These are phyloP conservation scores for Dactylellina cionopaga DNA, from an alignment of 2,329 filamentous ascomycete species.

Conservation along the genomic window DNA sequence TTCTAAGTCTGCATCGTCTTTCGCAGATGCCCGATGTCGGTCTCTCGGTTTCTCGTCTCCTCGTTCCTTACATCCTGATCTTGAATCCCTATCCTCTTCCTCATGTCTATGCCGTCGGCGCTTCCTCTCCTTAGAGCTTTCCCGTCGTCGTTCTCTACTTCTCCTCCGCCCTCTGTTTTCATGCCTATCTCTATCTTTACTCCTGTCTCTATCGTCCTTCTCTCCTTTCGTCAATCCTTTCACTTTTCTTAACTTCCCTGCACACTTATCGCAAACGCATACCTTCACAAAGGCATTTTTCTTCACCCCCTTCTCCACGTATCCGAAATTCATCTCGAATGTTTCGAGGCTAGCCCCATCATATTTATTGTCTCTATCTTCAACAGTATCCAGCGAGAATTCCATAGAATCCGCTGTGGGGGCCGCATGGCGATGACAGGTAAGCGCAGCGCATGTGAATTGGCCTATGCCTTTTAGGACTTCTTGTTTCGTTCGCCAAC, in stretches of 20 bases:
- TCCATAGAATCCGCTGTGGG: slow-evolving; percentile 47
- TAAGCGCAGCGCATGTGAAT: slow-evolving; percentile 56
- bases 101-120: slow-evolving; percentile 15
- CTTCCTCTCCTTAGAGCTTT: background rate
- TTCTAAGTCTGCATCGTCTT: background rate
- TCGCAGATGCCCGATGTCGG: background rate
- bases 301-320: slow-evolving; percentile 54
- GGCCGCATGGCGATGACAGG: slow-evolving; percentile 52
- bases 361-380: background rate
- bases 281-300: slow-evolving; percentile 57
- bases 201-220: slow-evolving; percentile 27
- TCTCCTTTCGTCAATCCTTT: slow-evolving; percentile 37
- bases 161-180: slow-evolving; percentile 15
- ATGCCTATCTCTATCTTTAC: slow-evolving; percentile 24
- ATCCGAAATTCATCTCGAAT: slow-evolving; percentile 57
- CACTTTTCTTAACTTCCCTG: slow-evolving; percentile 53
- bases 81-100: slow-evolving; percentile 8
- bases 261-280: slow-evolving; percentile 55
- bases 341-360: slow-evolving; percentile 38
- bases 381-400: slow-evolving; percentile 30
- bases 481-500: slow-evolving; percentile 58
- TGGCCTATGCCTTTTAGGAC: slow-evolving; percentile 56
- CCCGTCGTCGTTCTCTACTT: background rate
- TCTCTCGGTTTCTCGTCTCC: background rate
- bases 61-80: slow-evolving; percentile 3